Conservation (phyloP, 306 rosid species). For the Mucuna pruriens region DNA sequence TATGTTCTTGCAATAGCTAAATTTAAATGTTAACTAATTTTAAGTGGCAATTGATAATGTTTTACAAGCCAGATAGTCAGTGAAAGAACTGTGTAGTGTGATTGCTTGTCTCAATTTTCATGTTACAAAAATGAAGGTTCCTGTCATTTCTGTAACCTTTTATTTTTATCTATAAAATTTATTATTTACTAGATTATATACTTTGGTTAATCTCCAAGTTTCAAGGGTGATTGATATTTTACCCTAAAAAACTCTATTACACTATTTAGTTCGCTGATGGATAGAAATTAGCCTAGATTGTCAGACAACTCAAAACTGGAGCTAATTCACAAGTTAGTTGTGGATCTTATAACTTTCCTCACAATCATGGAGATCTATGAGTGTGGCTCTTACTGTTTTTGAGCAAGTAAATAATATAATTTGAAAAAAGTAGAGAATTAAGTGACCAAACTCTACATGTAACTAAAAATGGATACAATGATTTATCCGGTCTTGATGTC, state of each 20-base stretch:
- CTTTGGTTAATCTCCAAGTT: neutral
- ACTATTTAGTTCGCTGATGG: neutral
- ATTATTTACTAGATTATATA: neutral
- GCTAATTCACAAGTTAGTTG: neutral
- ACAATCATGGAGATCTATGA: neutral
- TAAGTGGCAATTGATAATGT: constrained; percentile 11
- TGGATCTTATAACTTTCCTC: constrained; percentile 18
- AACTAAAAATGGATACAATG: constrained; percentile 16
- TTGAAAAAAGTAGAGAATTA: neutral
- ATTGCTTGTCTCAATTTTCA: constrained; percentile 10
- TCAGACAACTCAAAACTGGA: constrained; percentile 19
- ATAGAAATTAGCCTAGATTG: constrained; percentile 20
- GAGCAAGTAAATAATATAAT: constrained; percentile 9
- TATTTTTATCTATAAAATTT: neutral
- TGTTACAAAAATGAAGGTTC: neutral
- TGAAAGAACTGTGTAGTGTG: neutral
- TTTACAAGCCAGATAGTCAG: neutral
- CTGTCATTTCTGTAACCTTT: neutral
- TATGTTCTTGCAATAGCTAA: constrained; percentile 7
- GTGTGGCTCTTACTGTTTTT: neutral
- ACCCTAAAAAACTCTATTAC: neutral
- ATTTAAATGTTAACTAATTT: constrained; percentile 10
- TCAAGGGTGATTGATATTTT: neutral
- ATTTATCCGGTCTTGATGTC: constrained; percentile 25
- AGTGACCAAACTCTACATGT: neutral